Base-by-base conservation (phyloP, 164 flowering plant genomes). In the Protea cynaroides region DNA sequence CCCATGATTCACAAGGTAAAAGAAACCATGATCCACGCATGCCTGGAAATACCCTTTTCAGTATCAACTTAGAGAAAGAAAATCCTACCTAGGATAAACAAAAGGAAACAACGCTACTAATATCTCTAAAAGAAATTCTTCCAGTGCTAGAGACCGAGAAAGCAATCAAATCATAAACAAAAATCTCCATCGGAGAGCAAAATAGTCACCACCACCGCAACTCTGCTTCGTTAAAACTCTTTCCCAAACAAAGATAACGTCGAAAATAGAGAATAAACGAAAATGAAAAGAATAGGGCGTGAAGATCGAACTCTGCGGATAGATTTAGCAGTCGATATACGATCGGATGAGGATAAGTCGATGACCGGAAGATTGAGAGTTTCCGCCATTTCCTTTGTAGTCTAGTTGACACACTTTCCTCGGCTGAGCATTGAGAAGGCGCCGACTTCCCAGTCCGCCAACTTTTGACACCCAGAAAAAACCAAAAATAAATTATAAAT, bases 1-100 rank as follows among this genome's bases (percentile, higher is more conserved):
- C 4, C 96, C 98, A 76, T 90, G 96, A 72, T 93, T 90, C 60
- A 84, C 75, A 14, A 93, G 63, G 80, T 90, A 93, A 65, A 93
- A 93, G 82, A 93, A 93, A 12, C 98, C 98, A 56, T 37, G 69
- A 1, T 88, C 86, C 22, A 75, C 61, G 65, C 97, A 93, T 22
- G 89, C 98, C 98, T 93, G 76, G 38, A 29, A 60, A 29, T 25
- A 51, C 52, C 25, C 36, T 40, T 23, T 23, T 21, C n/a, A 8
- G 14, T 24, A 21, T 37, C 24, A 4, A 12, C 4, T 24, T 22
- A 18, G 55, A 18, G 55, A 19, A 14, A 44, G 29, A 51, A 46
- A 40, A 59, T 18, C n/a, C n/a, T n/a, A n/a, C n/a, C 5, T n/a
- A 59, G 43, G 18, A 12, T 4, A 61, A 50, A 23, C 8, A 24